Conservation (phyloP, 257 asterid genomes). For the Solanum neorickii region DNA sequence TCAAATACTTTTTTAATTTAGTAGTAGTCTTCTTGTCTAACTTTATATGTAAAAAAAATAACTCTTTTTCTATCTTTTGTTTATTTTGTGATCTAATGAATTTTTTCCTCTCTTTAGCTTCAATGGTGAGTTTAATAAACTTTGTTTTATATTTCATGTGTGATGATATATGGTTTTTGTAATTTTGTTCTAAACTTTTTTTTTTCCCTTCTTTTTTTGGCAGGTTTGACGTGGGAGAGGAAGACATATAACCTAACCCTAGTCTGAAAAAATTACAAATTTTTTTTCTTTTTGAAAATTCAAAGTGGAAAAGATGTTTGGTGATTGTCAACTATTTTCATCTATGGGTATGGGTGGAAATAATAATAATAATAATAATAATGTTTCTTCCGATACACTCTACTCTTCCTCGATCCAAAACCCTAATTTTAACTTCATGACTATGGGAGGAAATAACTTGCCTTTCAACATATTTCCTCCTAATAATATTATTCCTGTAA, state of each 20-base stretch:
- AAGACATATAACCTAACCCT: background rate
- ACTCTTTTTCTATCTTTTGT: background rate
- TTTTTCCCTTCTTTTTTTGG: background rate
- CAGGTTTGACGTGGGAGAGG: background rate
- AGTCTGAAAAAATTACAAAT: background rate
- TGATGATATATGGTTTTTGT: background rate
- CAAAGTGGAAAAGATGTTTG: slow-evolving; percentile 41
- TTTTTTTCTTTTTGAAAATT: background rate
- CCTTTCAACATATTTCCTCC: slow-evolving; percentile 88
- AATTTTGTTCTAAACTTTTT: background rate
- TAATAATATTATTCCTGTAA: slow-evolving; percentile 39
- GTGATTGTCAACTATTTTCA: slow-evolving; percentile 83
- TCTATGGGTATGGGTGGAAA: slow-evolving; percentile 52
- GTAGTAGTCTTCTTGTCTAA: background rate
- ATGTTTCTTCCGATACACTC: slow-evolving; percentile 21
- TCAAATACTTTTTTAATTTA: background rate
- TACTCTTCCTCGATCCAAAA: slow-evolving; percentile 38
- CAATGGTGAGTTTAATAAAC: background rate
- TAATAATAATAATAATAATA: slow-evolving; percentile 4
- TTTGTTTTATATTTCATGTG: background rate
- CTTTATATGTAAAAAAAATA: background rate
- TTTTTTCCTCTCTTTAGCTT: background rate
- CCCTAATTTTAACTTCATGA: slow-evolving; percentile 75
- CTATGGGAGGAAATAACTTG: slow-evolving; percentile 29
- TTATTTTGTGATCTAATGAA: background rate